Evolutionary conservation across 805 yeast species (phyloP).

Genomic region (Candida michaelii): DNA sequence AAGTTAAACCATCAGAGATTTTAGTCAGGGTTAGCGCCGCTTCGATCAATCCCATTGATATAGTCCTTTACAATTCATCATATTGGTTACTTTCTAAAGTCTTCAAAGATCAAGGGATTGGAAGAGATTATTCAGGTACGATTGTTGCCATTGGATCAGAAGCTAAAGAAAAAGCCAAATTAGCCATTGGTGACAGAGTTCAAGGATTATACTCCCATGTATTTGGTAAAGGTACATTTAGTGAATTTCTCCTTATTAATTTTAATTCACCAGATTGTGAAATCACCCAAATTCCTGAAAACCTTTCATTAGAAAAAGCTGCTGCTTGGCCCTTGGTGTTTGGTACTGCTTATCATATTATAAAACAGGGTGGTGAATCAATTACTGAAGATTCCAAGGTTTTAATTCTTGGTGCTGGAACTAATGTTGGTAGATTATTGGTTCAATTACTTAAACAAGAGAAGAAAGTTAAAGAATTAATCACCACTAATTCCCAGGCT

Average conservation of each 20-base stretch:
- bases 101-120: slow-evolving; percentile 20
- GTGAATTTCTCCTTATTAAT: slow-evolving; percentile 47
- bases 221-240: slow-evolving; percentile 37
- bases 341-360: slow-evolving; percentile 56
- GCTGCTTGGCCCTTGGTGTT: slow-evolving; percentile 65
- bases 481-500: neutral
- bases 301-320: slow-evolving; percentile 52
- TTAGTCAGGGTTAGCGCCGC: neutral
- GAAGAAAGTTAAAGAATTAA: neutral
- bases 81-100: neutral
- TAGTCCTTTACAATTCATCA: neutral
- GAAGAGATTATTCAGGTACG: slow-evolving; percentile 35
- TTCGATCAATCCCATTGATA: neutral
- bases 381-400: slow-evolving; percentile 46
- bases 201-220: slow-evolving; percentile 22
- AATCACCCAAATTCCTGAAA: slow-evolving; percentile 38
- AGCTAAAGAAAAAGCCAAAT: slow-evolving; percentile 19
- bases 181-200: slow-evolving; percentile 30
- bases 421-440: slow-evolving; percentile 61
- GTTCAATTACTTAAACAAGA: slow-evolving; percentile 48
- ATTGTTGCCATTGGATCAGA: slow-evolving; percentile 29
- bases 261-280: slow-evolving; percentile 15
- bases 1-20: neutral
- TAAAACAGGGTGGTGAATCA: slow-evolving; percentile 24
- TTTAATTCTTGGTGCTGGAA: slow-evolving; percentile 71